Percentiles rank a stretch among this genome's conserved stretches.
These are phyloP conservation scores for Acacia concinna DNA, from an alignment of 331 rosid species.

Conservation along the genomic window DNA sequence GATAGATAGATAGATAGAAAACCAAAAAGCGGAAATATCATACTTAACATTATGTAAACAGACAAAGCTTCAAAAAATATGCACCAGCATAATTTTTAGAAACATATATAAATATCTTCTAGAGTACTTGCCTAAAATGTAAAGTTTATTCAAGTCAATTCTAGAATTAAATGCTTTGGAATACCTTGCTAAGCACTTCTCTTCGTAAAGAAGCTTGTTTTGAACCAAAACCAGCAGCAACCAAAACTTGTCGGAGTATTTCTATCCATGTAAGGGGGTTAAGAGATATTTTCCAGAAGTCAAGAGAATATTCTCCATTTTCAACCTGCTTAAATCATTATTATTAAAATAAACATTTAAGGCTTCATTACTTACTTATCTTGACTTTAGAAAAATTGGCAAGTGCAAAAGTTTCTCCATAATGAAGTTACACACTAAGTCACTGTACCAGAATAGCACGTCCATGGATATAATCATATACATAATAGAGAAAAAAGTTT, in stretches of 20 bases:
- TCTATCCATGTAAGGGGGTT: conserved; percentile 94
- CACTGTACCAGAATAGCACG: neutral
- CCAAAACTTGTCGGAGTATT: conserved; percentile 86
- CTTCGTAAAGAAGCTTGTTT: conserved; percentile 63
- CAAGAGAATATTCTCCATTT: conserved; percentile 57
- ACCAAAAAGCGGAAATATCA: neutral
- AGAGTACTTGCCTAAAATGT: neutral
- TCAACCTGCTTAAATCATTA: conserved; percentile 67
- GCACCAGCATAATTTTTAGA: neutral
- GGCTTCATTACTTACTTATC: conserved; percentile 9
- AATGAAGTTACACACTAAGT: neutral
- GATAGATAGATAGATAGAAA: too few species aligned
- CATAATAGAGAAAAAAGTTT: neutral
- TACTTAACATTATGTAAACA: neutral
- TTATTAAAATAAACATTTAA: conserved; percentile 26
- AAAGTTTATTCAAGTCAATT: neutral
- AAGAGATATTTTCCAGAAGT: conserved; percentile 74
- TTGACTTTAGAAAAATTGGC: neutral
- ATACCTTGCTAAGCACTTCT: conserved; percentile 78
- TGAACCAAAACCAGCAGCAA: conserved; percentile 94
- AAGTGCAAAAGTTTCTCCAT: conserved; percentile 14
- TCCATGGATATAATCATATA: neutral
- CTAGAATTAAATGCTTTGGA: conserved; percentile 22
- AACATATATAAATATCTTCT: neutral
- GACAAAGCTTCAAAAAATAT: conserved; percentile 12